These are phyloP conservation scores for Penicillium canescens DNA, from an alignment of 495 filamentous ascomycete genomes.

Conservation along the genomic window DNA sequence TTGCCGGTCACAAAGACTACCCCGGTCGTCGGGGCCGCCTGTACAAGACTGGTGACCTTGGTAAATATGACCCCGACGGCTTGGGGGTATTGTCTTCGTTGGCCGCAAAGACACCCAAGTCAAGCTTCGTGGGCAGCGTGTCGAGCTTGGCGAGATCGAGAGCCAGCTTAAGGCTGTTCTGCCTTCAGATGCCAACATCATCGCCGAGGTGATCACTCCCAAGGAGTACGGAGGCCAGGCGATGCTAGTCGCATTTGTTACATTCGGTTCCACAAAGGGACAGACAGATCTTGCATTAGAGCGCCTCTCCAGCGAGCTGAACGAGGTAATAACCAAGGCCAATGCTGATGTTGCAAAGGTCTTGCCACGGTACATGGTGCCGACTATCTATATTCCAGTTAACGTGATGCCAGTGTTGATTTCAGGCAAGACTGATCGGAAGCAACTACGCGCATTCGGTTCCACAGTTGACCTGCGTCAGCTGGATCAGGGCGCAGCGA, in stretches of 20 bases:
- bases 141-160: conserved; percentile 60
- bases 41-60: conserved; percentile 55
- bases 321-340: conserved; percentile 20
- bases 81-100: conserved; percentile 52
- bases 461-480: conserved; percentile 33
- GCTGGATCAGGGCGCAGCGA: conserved; percentile 18
- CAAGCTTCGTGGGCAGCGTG: conserved; percentile 61
- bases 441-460: conserved; percentile 34
- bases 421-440: conserved; percentile 48
- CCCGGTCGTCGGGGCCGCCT: conserved; percentile 40
- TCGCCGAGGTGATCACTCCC: conserved; percentile 40
- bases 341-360: conserved; percentile 30
- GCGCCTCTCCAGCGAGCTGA: conserved; percentile 20
- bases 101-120: conserved; percentile 64
- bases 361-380: conserved; percentile 47
- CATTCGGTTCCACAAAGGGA: conserved; percentile 26
- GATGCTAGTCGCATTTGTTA: conserved; percentile 40
- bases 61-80: conserved; percentile 55
- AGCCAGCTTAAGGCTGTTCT: conserved; percentile 35
- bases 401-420: conserved; percentile 39
- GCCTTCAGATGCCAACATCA: conserved; percentile 31
- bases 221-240: conserved; percentile 30
- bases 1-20: conserved; percentile 33
- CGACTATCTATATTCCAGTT: conserved; percentile 42
- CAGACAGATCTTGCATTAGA: conserved; percentile 16